Percentiles rank a stretch among this genome's conserved stretches.
These are phyloP conservation scores for Sporisorium exsertum DNA, from an alignment of 1,284 basidiomycete species.

Conservation along the genomic window DNA sequence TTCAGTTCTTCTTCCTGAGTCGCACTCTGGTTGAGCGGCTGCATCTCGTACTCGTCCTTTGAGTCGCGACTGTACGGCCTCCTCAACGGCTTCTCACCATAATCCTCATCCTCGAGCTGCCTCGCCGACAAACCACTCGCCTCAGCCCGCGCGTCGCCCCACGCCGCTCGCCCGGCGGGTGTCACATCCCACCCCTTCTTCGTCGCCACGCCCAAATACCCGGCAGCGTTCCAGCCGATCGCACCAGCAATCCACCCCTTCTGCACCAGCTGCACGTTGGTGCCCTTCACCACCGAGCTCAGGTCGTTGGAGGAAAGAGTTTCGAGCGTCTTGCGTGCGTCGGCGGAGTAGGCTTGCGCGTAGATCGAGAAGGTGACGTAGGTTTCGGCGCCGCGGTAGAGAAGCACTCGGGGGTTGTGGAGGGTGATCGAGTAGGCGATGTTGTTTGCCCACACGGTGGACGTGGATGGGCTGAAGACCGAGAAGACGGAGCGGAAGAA, in stretches of 20 bases:
- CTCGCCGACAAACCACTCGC: conserved; percentile 9
- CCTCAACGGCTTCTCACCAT: conserved; percentile 29
- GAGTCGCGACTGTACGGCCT: background rate
- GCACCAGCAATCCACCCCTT: conserved; percentile 59
- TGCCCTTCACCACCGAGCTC: conserved; percentile 18
- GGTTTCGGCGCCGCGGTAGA: conserved; percentile 58
- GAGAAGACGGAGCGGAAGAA: conserved; percentile 48
- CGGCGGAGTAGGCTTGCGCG: conserved; percentile 43
- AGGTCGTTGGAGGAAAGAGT: conserved; percentile 20
- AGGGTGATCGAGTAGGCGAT: conserved; percentile 51
- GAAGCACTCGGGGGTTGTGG: conserved; percentile 51
- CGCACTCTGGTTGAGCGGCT: conserved; percentile 21
- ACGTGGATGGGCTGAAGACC: conserved; percentile 42
- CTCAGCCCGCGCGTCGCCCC: conserved; percentile 45
- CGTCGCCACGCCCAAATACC: conserved; percentile 42
- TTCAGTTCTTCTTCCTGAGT: conserved; percentile 5
- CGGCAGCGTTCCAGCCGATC: conserved; percentile 55
- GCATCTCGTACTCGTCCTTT: conserved; percentile 41
- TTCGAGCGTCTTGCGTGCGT: conserved; percentile 41
- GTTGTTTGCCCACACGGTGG: conserved; percentile 47
- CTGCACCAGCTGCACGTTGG: conserved; percentile 52
- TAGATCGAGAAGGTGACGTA: conserved; percentile 55
- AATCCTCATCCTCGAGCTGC: conserved; percentile 51
- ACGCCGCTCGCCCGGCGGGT: conserved; percentile 26
- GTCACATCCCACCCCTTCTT: conserved; percentile 56